Evolutionary conservation across 2,329 filamentous ascomycete species (phyloP), one percentile per base, ranked within the genome.

Genomic region (Alternaria viburni): DNA sequence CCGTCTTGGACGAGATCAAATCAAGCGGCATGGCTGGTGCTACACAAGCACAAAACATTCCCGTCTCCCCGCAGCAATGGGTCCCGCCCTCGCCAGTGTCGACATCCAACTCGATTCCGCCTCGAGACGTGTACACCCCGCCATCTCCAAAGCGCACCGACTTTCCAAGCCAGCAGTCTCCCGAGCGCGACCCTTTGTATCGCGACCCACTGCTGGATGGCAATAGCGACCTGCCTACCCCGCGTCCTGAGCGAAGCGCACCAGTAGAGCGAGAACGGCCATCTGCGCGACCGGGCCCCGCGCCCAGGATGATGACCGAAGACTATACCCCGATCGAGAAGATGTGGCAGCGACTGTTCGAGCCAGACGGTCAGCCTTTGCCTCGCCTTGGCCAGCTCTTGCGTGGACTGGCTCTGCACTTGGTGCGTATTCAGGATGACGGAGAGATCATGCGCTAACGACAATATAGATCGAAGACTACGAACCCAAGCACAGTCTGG

Each of bases 321-420:
- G 77, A 79, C 43, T 78, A 76, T 36, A 79, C 77, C n/a, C 77
- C 79, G 13, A 79, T 80, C 45, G 91, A 94, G 75, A 87, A 86
- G 74, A 89, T 90, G 74, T 97, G 93, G 93, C 91, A 92, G 6
- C 84, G 84, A 10, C 78, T 97, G 3, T 96, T 96, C 74, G 88
- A 91, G 50, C 82, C 84, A 3, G 84, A 89, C 26, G 91, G 90
- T 0, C 85, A 86, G 59, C 88, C 91, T 1, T 94, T 92, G 0
- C 79, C 84, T 51, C 85, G 92, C 55, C 84, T 95, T 15, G 87
- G 87, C 0, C 87, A 93, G 67, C 89, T 96, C 43, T 81, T 96
- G 52, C 85, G 89, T 59, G 92, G 92, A 0, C 83, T 97, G 60
- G 92, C 92, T 12, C 84, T 88, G 57, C 90, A 93, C 75, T 82